These are phyloP conservation scores for Wickerhamomyces canadensis DNA, from an alignment of 805 yeast genomes.

Conservation along the genomic window DNA sequence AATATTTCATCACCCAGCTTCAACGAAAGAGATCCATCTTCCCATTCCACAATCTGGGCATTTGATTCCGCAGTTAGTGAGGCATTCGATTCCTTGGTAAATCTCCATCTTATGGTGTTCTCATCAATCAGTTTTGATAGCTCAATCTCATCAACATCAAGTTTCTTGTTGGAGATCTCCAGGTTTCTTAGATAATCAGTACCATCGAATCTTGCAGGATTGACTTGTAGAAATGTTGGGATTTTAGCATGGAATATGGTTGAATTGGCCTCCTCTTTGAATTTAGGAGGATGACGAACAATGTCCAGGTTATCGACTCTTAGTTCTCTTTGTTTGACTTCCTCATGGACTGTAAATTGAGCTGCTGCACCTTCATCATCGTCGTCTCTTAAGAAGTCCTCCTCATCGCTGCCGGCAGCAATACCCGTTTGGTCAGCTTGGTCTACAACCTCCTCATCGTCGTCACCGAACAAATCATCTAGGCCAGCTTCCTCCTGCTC, in stretches of 20 bases:
- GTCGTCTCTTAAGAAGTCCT: conserved; percentile 24
- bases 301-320: conserved; percentile 42
- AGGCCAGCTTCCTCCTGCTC: conserved; percentile 30
- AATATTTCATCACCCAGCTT: conserved; percentile 85
- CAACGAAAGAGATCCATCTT: conserved; percentile 82
- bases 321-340: conserved; percentile 18
- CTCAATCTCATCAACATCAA: conserved; percentile 43
- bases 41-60: conserved; percentile 89
- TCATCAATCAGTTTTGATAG: conserved; percentile 66
- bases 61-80: conserved; percentile 75
- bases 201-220: conserved; percentile 86
- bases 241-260: conserved; percentile 49
- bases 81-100: conserved; percentile 56
- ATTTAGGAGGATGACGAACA: conserved; percentile 32
- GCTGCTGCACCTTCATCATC: conserved; percentile 26
- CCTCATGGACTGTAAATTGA: conserved; percentile 13
- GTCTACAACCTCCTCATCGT: conserved; percentile 17
- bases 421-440: conserved; percentile 11
- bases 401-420: conserved; percentile 22
- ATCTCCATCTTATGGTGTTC: conserved; percentile 93
- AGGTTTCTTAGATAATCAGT: conserved; percentile 47
- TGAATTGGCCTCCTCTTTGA: conserved; percentile 25
- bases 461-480: conserved; percentile 34
- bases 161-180: conserved; percentile 38
- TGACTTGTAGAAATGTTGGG: conserved; percentile 79